Evolutionary conservation across 2,329 filamentous ascomycete species (phyloP).

Genomic region (Aspergillus quadricinctus): DNA sequence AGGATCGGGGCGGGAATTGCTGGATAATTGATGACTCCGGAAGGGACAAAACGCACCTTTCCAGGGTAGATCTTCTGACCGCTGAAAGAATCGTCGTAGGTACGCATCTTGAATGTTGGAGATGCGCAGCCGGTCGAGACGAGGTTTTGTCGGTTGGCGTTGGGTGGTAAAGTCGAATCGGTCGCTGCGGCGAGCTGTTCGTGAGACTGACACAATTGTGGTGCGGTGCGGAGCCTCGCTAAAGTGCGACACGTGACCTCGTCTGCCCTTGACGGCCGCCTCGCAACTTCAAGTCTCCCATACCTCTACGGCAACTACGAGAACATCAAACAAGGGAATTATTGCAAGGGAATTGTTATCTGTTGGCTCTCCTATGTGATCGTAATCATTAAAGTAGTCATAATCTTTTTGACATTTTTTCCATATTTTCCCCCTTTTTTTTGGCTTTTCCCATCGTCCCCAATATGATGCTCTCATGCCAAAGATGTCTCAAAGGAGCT

Average conservation of each 20-base stretch:
- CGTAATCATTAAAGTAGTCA: background rate
- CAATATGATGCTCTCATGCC: background rate
- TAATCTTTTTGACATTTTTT: background rate
- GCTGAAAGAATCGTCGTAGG: slow-evolving; percentile 75
- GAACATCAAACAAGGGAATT: background rate
- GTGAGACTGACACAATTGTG: slow-evolving; percentile 37
- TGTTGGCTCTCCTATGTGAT: background rate
- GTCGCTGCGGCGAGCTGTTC: slow-evolving; percentile 33
- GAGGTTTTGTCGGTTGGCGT: slow-evolving; percentile 39
- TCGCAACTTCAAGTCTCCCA: background rate
- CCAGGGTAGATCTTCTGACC: slow-evolving; percentile 75
- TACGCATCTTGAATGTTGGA: slow-evolving; percentile 61
- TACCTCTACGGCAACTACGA: background rate
- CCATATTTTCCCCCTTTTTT: background rate
- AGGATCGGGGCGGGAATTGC: background rate
- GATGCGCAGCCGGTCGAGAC: slow-evolving; percentile 41
- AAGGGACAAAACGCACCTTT: slow-evolving; percentile 57
- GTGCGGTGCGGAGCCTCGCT: slow-evolving; percentile 42
- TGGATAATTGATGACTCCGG: slow-evolving; percentile 1
- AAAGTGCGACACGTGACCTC: slow-evolving; percentile 41
- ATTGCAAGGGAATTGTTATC: background rate
- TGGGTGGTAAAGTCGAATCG: slow-evolving; percentile 42
- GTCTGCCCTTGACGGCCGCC: slow-evolving; percentile 33
- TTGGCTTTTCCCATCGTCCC: background rate
- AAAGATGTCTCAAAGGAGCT: background rate